Conservation (phyloP, 2,329 filamentous ascomycete species). For the Botryotinia globosa region DNA sequence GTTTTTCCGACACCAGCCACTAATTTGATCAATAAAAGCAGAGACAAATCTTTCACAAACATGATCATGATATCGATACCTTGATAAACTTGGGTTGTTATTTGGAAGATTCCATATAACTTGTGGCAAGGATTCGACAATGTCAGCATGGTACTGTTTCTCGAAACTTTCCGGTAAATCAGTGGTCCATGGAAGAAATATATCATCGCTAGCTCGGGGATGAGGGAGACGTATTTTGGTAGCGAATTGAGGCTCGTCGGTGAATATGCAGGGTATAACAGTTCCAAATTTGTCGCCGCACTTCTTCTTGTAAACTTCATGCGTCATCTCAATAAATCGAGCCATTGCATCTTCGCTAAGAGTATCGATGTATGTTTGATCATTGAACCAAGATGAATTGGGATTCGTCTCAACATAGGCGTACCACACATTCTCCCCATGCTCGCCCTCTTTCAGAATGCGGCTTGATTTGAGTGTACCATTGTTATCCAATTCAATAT, state of each 20-base stretch:
- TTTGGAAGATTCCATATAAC: conserved; percentile 38
- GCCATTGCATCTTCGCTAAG: conserved; percentile 35
- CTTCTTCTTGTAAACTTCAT: conserved; percentile 37
- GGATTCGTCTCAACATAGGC: conserved; percentile 39
- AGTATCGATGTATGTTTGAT: conserved; percentile 38
- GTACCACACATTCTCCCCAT: conserved; percentile 36
- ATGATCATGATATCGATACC: conserved; percentile 39
- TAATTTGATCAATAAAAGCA: conserved; percentile 37
- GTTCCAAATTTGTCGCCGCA: conserved; percentile 37
- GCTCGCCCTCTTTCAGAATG: conserved; percentile 27
- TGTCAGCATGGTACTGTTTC: conserved; percentile 29
- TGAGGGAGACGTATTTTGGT: conserved; percentile 36
- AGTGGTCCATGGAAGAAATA: conserved; percentile 38
- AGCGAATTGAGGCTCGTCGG: conserved; percentile 39
- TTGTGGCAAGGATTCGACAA: conserved; percentile 35
- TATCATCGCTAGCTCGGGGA: conserved; percentile 31
- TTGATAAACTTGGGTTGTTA: conserved; percentile 30
- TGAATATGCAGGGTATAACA: conserved; percentile 38
- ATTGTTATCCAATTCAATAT: conserved; percentile 31
- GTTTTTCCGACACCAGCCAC: conserved; percentile 36
- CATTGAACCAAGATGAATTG: conserved; percentile 38
- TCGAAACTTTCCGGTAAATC: conserved; percentile 35
- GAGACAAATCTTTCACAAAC: conserved; percentile 38
- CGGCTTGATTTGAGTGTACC: conserved; percentile 32
- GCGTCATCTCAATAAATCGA: conserved; percentile 36